Evolutionary conservation across 345 rosid species (phyloP), one percentile per base, ranked within the genome.

Genomic region (Syzygium grande): DNA sequence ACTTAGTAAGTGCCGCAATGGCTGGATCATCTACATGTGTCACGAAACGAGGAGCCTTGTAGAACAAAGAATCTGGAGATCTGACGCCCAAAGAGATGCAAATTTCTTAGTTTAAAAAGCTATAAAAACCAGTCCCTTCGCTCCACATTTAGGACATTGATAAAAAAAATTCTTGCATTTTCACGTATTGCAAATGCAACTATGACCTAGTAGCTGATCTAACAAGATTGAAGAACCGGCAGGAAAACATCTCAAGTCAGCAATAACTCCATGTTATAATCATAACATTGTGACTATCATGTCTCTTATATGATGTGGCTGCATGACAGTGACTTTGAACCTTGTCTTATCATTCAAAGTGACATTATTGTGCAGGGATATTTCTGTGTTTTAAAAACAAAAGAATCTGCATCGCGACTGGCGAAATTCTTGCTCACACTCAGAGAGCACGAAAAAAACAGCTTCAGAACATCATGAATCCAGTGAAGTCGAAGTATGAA

Each of bases 1-100:
- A 95, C 84, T 93, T 96, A 5, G 97, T 93, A 80, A 97, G 90
- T 52, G 99, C 98, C 30, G 95, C 93, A 90, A 96, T 95, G 87
- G 99, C 98, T 63, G 97, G 94, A 87, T 96, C 98, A 92, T 97
- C 99, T 84, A 96, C 94, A 84, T 95, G 99, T 38, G 99, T 95
- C 88, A 96, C 96, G 90, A 96, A 96, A 85, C 99, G 90, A 46
- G 99, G 97, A 88, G 92, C 90, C 88, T 95, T 97, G 79, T 97
- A 95, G 92, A 97, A 97, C 51, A 86, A 61, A 22, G 92, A 90
- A 94, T 97, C 99, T 25, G 95, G 87, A 22, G 98, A 91, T 91
- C 99, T 97, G 92, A 30, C 12, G 53, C 49, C 80, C 27, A 46
- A 30, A 51, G 84, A 51, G 58, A 86, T 68, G 43, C 87, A 46